These are phyloP conservation scores for Gossypium sturtianum DNA, from an alignment of 345 rosid species.

Conservation along the genomic window DNA sequence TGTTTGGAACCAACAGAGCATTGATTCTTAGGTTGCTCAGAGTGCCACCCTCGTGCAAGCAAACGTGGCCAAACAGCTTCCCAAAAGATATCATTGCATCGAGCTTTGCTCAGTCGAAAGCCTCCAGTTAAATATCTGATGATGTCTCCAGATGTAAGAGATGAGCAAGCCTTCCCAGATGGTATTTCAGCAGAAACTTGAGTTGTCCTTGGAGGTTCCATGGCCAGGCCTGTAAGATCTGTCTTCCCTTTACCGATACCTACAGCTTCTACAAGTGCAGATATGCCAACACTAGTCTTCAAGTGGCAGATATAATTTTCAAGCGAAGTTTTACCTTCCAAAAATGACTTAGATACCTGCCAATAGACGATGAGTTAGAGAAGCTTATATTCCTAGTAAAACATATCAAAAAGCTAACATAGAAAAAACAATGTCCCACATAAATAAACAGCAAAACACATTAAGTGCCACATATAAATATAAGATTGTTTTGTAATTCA, in stretches of 20 bases:
- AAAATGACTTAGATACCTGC: constrained; percentile 56
- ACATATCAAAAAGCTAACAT: not conserved
- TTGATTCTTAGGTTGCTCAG: constrained; percentile 55
- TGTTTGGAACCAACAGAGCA: constrained; percentile 35
- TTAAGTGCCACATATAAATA: not conserved
- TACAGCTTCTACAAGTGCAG: constrained; percentile 51
- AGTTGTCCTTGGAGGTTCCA: constrained; percentile 37
- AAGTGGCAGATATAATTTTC: constrained; percentile 37
- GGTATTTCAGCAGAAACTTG: constrained; percentile 33
- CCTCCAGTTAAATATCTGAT: constrained; percentile 49
- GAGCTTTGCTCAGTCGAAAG: constrained; percentile 67
- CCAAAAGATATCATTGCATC: constrained; percentile 69
- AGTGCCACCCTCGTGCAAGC: constrained; percentile 76
- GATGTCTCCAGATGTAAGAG: constrained; percentile 52
- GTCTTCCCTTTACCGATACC: constrained; percentile 64
- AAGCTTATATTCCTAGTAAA: not conserved
- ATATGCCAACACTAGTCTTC: constrained; percentile 45
- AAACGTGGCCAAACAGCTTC: constrained; percentile 84
- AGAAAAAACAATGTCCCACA: not conserved
- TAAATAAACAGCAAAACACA: not conserved
- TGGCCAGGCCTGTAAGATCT: constrained; percentile 51
- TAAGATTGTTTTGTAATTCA: not conserved
- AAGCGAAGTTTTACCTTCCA: constrained; percentile 44
- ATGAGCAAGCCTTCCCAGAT: constrained; percentile 40
- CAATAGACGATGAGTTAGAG: constrained; percentile 14